Evolutionary conservation across 2,329 filamentous ascomycete genomes (phyloP), one percentile per base, ranked within the genome.

Genomic region (Penicillium sclerotiorum): DNA sequence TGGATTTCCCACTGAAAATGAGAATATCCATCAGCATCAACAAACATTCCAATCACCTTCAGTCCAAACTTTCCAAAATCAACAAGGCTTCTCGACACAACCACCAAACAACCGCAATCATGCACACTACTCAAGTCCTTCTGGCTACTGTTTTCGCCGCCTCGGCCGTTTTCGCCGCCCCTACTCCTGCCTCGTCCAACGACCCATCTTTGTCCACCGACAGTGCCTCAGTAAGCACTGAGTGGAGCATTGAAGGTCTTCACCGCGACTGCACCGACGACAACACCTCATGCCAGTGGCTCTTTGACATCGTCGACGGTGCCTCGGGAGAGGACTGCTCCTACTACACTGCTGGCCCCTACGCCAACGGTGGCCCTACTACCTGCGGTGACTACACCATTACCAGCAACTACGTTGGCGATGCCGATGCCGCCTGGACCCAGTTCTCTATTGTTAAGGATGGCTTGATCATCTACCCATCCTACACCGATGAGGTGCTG

Each of bases 71-170:
- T 7, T 7, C 25, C 25, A 28, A 28, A 28, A 28, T 28, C 25
- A 8, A 27, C 25, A 27, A 27, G n/a, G n/a, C n/a, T 27, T 32
- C 22, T 27, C 27, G n/a, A 21, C 15, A 13, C 32, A 38, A 39
- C 17, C 4, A 39, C 11, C 22, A 23, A 39, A 11, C 3, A 38
- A 28, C n/a, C 36, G 17, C 11, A 23, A 47, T 5, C 1, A 47
- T 47, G 44, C 13, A 47, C 44, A 13, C 44, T 23, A 40, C 36
- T 40, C 36, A 38, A 22, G 17, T 36, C 33, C 27, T 47, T n/a
- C 12, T 47, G 8, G 44, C 44, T 9, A 47, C 25, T n/a, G 18
- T 47, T 20, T 40, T 47, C n/a, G 44, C 44, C 23, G 44, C 44
- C 20, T 40, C 44, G 4, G 44, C 27, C 11, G 36, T 25, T 18